Base-by-base conservation (phyloP, 257 asterid species). In the Pogostemon cablin region DNA sequence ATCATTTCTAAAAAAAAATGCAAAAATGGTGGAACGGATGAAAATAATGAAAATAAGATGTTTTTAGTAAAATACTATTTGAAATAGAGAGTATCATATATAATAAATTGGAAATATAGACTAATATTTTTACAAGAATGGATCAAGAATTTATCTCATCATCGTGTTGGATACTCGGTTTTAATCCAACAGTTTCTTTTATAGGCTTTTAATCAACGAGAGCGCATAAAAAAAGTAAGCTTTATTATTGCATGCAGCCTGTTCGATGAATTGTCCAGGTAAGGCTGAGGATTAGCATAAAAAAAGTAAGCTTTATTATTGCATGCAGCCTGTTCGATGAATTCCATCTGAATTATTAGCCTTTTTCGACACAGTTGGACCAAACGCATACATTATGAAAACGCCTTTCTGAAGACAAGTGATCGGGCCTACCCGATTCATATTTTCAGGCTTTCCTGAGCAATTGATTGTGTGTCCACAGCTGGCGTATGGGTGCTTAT, bases 391-490 rank as follows among this genome's bases (percentile, higher is more conserved):
- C 11, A 88, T 85, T 10, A 62, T 63, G 76, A 69, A 83, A 2
- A 56, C 72, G 37, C 75, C 82, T 15, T 48, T 72, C 38, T 75
- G 47, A 20, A 37, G 86, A 69, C 97, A 90, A 34, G 69, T 5
- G 17, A 87, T 62, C 6, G 71, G 75, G 67, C 53, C 40, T 3
- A 48, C 10, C 63, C 9, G 15, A 0, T 0, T 0, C 25, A 20
- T 20, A 20, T 20, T 20, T 20, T 12, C 56, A 43, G 62, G 73
- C 41, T 25, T 35, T 1, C 80, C 54, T 6, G 91, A 82, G 60
- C 96, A 89, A 53, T 87, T 87, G 81, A 89, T 82, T 5, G 86
- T 81, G 81, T 12, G 82, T 9, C 82, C 86, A 20, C 25, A 20
- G 25, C 1, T 20, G 3, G 3, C n/a, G 37, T 47, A 10, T 32